Conservation (phyloP, 768 basidiomycete genomes). For the Chalciporus chontae region DNA sequence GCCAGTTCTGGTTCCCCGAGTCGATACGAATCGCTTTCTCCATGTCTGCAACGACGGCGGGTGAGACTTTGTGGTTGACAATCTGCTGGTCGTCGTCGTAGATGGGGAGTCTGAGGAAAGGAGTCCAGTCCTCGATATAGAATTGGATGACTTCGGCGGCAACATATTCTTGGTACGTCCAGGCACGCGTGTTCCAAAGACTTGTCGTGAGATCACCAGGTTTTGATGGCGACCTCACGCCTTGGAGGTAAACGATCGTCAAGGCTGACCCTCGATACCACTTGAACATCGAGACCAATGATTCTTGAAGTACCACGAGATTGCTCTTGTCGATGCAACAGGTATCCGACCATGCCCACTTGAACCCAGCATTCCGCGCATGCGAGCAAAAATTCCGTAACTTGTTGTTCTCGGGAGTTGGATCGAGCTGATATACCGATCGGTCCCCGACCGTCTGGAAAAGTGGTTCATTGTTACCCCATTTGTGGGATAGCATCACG, state of each 20-base stretch:
- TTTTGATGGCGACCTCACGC: neutral
- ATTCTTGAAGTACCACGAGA: neutral
- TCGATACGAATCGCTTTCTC: neutral
- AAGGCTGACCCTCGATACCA: neutral
- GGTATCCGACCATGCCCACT: slow-evolving; percentile 10
- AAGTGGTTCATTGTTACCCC: neutral
- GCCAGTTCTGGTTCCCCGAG: neutral
- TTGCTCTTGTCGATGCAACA: slow-evolving; percentile 4
- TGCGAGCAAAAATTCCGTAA: neutral
- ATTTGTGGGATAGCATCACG: neutral
- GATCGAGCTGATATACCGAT: neutral
- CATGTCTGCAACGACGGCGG: neutral
- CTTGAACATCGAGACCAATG: neutral
- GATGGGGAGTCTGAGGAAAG: neutral
- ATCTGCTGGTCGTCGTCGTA: neutral
- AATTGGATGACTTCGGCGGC: slow-evolving; percentile 10
- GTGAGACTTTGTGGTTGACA: neutral
- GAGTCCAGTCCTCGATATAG: slow-evolving; percentile 10
- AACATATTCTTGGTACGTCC: slow-evolving; percentile 13
- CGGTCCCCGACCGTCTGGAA: neutral
- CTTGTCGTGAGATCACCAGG: neutral
- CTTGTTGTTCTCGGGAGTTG: neutral
- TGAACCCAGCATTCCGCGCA: neutral
- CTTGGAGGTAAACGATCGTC: slow-evolving; percentile 2
- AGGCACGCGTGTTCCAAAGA: slow-evolving; percentile 1